Evolutionary conservation across 345 rosid genomes (phyloP), one percentile per base, ranked within the genome.

Genomic region (Schrenkiella parvula): DNA sequence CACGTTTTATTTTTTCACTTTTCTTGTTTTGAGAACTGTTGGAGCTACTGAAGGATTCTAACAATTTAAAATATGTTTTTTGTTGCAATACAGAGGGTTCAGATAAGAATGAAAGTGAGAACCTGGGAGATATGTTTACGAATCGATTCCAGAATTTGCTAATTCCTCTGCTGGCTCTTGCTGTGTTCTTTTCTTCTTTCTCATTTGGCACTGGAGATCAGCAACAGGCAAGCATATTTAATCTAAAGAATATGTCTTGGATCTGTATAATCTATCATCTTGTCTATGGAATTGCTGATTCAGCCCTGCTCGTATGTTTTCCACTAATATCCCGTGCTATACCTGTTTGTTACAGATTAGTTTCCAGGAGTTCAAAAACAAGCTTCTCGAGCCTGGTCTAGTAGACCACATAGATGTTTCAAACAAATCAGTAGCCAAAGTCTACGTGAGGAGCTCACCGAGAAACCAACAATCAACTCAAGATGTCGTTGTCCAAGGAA

Each of bases 311-410:
- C 6, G 6, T 43, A 14, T 52, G 46, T 53, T 61, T 15, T 51
- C 23, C 43, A 4, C 46, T 63, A 64, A 72, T 53, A 42, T 21
- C 55, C 4, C 1, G 8, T 62, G 28, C 11, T 66, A n/a, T 42
- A 47, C 39, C 7, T 51, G 0, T 18, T 73, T 37, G 19, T 74
- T 71, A 50, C 92, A 95, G 99, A 89, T 95, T 75, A 91, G 97
- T 64, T 95, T 95, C 84, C 99, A 95, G 68, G 99, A 91, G 82
- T 91, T 91, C 84, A 89, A 87, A 61, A 91, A 92, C 84, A 88
- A 88, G 86, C 87, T 91, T 50, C 90, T 95, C n/a, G 96, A 91
- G 78, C 96, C 90, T 26, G 98, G 97, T 72, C 44, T 91, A 73
- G 99, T 95, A 62, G 98, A 95, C 84, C 97, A 74, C 80, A 85